These are phyloP conservation scores for Plantago ovata DNA, from an alignment of 257 asterid genomes.

Conservation along the genomic window DNA sequence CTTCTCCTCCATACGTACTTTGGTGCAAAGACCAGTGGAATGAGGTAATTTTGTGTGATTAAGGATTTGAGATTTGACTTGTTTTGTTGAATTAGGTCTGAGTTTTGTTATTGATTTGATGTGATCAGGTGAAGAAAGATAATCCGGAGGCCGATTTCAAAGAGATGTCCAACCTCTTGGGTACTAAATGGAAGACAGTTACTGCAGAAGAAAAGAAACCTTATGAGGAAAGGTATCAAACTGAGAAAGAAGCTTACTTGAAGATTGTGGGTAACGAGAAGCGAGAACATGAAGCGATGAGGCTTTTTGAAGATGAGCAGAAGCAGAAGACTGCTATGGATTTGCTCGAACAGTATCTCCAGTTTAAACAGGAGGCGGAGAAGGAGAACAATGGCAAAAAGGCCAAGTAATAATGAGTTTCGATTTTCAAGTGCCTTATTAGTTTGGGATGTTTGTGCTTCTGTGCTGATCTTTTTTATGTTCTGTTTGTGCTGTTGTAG, in stretches of 20 bases:
- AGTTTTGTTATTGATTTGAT: constrained; percentile 1
- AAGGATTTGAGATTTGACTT: neutral
- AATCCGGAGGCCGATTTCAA: constrained; percentile 77
- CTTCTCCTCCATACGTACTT: constrained; percentile 63
- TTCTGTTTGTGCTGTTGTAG: constrained; percentile 28
- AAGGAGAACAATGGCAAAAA: constrained; percentile 52
- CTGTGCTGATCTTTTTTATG: neutral
- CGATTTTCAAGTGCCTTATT: neutral
- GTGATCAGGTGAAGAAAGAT: constrained; percentile 57
- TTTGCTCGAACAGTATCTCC: constrained; percentile 82
- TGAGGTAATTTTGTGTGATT: constrained; percentile 43
- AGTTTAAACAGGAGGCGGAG: constrained; percentile 63
- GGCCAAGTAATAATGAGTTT: constrained; percentile 42
- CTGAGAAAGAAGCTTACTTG: constrained; percentile 73
- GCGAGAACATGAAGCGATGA: constrained; percentile 82
- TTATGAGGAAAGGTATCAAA: constrained; percentile 72
- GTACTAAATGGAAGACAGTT: constrained; percentile 70
- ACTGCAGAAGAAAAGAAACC: constrained; percentile 83
- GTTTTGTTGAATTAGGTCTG: neutral
- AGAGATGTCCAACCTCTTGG: constrained; percentile 60
- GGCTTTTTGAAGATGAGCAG: constrained; percentile 82
- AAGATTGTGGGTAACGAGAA: constrained; percentile 66
- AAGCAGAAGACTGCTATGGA: constrained; percentile 86
- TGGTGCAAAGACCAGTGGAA: constrained; percentile 96
- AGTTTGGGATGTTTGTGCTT: neutral